phyloP scores from a whole-genome alignment of 2,329 filamentous ascomycete genomes.

The Exophiala viscosa region DNA sequence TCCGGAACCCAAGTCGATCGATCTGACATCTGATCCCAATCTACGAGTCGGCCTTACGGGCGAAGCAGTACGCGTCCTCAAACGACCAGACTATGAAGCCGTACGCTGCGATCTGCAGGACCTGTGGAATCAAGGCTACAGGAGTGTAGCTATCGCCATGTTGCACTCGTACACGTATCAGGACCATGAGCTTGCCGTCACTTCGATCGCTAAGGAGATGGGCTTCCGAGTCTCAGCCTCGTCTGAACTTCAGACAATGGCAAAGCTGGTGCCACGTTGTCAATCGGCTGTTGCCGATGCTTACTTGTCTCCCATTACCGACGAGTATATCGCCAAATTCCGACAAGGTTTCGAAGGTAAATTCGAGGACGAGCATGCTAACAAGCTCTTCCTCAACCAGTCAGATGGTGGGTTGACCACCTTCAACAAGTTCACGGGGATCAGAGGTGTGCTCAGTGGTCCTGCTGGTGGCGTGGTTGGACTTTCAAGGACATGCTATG shows the following conservation, averaged over 20 bases:
- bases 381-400: conserved; percentile 89
- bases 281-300: conserved; percentile 76
- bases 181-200: conserved; percentile 74
- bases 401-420: conserved; percentile 66
- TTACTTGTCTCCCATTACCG: conserved; percentile 74
- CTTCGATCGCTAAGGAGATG: conserved; percentile 70
- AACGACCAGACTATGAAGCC: conserved; percentile 55
- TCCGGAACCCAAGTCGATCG: conserved; percentile 51
- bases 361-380: conserved; percentile 70
- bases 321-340: conserved; percentile 59
- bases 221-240: conserved; percentile 77
- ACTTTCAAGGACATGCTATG: conserved; percentile 43
- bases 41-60: conserved; percentile 49
- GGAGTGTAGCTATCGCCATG: neutral
- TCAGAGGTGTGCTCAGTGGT: conserved; percentile 80
- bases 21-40: conserved; percentile 53
- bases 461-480: conserved; percentile 84
- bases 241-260: conserved; percentile 78
- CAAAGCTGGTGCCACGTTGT: conserved; percentile 73
- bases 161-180: conserved; percentile 77
- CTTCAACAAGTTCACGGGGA: conserved; percentile 59
- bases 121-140: conserved; percentile 33
- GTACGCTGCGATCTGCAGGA: conserved; percentile 59
- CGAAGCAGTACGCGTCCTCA: conserved; percentile 44
- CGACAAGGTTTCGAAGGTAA: conserved; percentile 49